A percentile compares a stretch with the other conserved stretches of the same genome.
Evolutionary conservation across 1,139 yeast genomes (phyloP).

Genomic region (Wickerhamomyces sp.): DNA sequence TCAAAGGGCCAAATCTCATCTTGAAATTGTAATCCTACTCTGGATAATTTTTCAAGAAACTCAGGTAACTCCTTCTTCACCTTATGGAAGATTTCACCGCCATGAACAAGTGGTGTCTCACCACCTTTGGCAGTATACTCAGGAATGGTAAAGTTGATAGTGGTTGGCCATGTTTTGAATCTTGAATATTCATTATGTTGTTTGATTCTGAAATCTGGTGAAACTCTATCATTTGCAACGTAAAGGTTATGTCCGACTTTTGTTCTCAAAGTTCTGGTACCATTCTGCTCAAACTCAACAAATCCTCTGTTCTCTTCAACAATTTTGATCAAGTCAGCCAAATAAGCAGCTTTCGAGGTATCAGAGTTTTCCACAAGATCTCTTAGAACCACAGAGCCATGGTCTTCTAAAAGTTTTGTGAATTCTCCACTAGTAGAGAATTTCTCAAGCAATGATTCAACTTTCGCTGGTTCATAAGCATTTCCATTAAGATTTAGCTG

Average conservation of each 20-base stretch:
- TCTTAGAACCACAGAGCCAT: conserved; percentile 9
- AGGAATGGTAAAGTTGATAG: conserved; percentile 25
- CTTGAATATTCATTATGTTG: conserved; percentile 32
- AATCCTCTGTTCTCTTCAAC: conserved; percentile 23
- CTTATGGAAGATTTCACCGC: conserved; percentile 27
- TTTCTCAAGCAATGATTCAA: background rate
- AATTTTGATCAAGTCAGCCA: conserved; percentile 15
- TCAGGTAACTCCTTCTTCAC: conserved; percentile 23
- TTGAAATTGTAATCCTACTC: conserved; percentile 23
- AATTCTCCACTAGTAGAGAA: conserved; percentile 4
- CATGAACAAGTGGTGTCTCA: conserved; percentile 30
- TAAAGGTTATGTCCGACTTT: conserved; percentile 25
- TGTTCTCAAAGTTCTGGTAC: conserved; percentile 22
- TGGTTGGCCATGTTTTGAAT: conserved; percentile 26
- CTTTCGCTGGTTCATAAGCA: conserved; percentile 1
- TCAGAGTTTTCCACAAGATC: conserved; percentile 2
- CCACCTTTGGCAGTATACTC: conserved; percentile 26
- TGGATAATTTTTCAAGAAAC: conserved; percentile 21
- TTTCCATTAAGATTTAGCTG: conserved; percentile 3
- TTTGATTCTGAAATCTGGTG: conserved; percentile 17
- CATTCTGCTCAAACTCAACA: conserved; percentile 27
- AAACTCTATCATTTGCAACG: conserved; percentile 27
- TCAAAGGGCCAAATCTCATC: conserved; percentile 22
- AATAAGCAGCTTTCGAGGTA: conserved; percentile 5
- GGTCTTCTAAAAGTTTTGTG: conserved; percentile 7